phyloP scores from a whole-genome alignment of 192 early-diverging fungal genomes.

The Backusella australiensis region DNA sequence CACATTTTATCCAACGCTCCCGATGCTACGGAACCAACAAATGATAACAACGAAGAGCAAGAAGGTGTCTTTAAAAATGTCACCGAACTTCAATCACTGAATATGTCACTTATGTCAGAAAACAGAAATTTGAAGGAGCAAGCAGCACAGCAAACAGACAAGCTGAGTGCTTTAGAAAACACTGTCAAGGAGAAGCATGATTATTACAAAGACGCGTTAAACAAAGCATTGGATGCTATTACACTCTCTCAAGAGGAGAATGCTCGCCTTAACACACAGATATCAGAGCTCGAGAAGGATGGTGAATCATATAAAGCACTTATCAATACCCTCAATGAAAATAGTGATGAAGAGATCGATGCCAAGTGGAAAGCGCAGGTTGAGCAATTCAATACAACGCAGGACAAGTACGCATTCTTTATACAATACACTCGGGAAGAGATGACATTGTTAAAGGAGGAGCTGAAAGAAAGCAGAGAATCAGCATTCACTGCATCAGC shows the following conservation, averaged over 20 bases:
- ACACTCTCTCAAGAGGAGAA: neutral
- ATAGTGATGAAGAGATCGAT: neutral
- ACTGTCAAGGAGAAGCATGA: neutral
- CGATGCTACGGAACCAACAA: neutral
- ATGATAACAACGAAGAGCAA: neutral
- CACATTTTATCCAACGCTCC: neutral
- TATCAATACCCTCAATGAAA: conserved; percentile 1
- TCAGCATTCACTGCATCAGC: neutral
- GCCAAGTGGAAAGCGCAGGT: neutral
- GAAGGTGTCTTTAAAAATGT: neutral
- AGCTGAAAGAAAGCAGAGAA: neutral
- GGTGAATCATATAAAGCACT: neutral
- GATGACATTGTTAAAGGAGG: neutral
- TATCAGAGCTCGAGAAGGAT: neutral
- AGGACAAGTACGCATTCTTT: neutral
- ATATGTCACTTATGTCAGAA: neutral
- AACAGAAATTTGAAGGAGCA: neutral
- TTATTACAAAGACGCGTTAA: neutral
- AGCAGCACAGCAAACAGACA: neutral
- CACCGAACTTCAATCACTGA: neutral
- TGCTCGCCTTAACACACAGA: neutral
- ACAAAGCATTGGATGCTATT: neutral
- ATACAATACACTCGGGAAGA: neutral
- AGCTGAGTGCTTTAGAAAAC: neutral
- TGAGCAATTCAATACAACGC: neutral